These are phyloP conservation scores for Alternaria brassicae DNA, from an alignment of 2,329 filamentous ascomycete genomes.

Conservation along the genomic window DNA sequence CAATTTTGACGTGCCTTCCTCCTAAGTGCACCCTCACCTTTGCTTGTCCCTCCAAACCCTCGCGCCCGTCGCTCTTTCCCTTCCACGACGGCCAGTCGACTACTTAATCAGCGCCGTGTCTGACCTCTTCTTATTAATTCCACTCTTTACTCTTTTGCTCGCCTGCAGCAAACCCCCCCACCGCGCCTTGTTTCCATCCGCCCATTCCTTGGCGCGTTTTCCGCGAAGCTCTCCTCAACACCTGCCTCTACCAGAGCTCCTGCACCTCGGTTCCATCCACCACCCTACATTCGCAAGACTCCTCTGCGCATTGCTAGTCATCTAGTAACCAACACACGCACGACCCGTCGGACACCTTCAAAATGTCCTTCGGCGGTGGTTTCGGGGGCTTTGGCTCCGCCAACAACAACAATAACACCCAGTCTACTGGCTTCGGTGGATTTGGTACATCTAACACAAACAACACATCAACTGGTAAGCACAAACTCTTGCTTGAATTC, in stretches of 20 bases:
- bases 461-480: slow-evolving; percentile 61
- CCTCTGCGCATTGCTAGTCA: slow-evolving; percentile 30
- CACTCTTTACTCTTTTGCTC: slow-evolving; percentile 27
- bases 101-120: slow-evolving; percentile 42
- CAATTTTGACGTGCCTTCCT: slow-evolving; percentile 17
- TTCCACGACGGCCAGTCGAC: slow-evolving; percentile 39
- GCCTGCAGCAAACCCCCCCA: slow-evolving; percentile 21
- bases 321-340: slow-evolving; percentile 28
- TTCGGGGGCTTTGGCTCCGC: slow-evolving; percentile 56
- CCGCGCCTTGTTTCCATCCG: slow-evolving; percentile 27
- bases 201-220: slow-evolving; percentile 45
- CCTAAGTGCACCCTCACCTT: slow-evolving; percentile 26
- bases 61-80: slow-evolving; percentile 31
- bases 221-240: slow-evolving; percentile 32
- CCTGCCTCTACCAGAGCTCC: slow-evolving; percentile 27
- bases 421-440: slow-evolving; percentile 47
- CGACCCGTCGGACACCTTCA: slow-evolving; percentile 32
- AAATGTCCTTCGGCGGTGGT: slow-evolving; percentile 60
- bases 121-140: slow-evolving; percentile 28
- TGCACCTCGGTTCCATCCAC: slow-evolving; percentile 25
- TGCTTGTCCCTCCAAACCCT: slow-evolving; percentile 23
- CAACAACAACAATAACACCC: slow-evolving; percentile 44
- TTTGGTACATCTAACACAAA: slow-evolving; percentile 52
- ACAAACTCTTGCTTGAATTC: slow-evolving; percentile 27
- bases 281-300: slow-evolving; percentile 26